Base-by-base conservation (phyloP, 164 flowering plant genomes). In the Platanus orientalis region DNA sequence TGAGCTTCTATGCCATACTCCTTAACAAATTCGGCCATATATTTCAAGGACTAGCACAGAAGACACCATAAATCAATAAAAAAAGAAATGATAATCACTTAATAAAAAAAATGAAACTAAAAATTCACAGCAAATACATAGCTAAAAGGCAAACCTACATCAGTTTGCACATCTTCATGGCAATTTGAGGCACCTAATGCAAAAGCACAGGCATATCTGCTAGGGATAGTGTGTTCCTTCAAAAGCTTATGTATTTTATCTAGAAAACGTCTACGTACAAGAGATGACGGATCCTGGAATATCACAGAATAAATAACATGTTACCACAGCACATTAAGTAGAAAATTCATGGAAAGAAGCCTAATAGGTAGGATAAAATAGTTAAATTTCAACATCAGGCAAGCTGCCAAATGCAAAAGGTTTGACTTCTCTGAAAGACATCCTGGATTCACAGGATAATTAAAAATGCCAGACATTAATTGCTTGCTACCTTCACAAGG, bases 151-250 rank as follows among this genome's bases (percentile, higher is more conserved):
- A 40, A 51, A 69, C 82, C 58, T 75, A 90, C 98, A 71, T 74
- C 75, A 61, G 73, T 74, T 70, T 78, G 80, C 58, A 85, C 74
- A 70, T 84, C 84, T 60, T 72, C 58, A 25, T 49, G 49, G 72
- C 74, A 74, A 75, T 84, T 89, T 60, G 86, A 76, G 40, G 83
- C 70, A 51, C 84, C 86, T 61, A 91, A 63, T 28, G 93, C 83
- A 74, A 84, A 91, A 47, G 89, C 80, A 79, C 98, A 94, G 23
- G 95, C 96, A 83, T 87, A 94, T 83, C 80, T 83, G 59, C 60
- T 75, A 29, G 96, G 93, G 45, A 89, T 69, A 39, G 60, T 71
- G 44, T 51, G 97, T 61, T 64, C 77, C 77, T 72, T 83, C 77
- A 91, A 69, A 60, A 87, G 76, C 71, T 81, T 88, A 64, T 79